Base-by-base conservation (phyloP, 306 rosid genomes). In the Castanospermum australe region DNA sequence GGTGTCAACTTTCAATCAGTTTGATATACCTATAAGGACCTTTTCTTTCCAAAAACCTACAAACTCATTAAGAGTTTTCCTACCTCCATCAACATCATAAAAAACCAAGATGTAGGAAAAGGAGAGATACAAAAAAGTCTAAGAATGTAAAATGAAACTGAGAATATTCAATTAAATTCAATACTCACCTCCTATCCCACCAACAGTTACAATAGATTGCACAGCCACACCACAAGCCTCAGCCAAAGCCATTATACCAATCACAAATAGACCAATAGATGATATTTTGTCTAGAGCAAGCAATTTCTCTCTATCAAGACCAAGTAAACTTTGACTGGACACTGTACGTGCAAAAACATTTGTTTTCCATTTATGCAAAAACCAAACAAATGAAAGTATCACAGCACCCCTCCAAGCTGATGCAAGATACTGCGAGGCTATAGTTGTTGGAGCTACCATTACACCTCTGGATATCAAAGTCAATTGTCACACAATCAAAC, bases 201-300 rank as follows among this genome's bases (percentile, higher is more conserved):
- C 99, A 82, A 93, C 94, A 4, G 97, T 95, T 73, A 93, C 73
- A 71, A 95, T 72, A 80, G 99, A 95, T 28, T 91, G 94, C 85
- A 90, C 96, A 59, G 97, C 96, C 88, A 93, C 96, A 30, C 97
- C 98, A 86, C 94, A 91, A 66, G 99, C 98, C 91, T 93, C 97
- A 11, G 98, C 92, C 57, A 92, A 84, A 82, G 99, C 93, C 96
- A 95, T 93, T 63, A 89, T 17, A 70, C 98, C 99, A 70, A 93
- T 87, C 59, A 82, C 87, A 84, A 90, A 90, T 67, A 95, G 87
- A 38, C 97, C 99, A 86, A 93, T 75, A 13, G 98, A 90, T 28
- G 94, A 88, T 59, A 95, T 73, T 78, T 88, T 91, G 78, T 93
- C 97, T 24, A 93, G 87, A 79, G 96, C 68, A 48, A 90, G 85